These are phyloP conservation scores for Aspergillus alliaceus DNA, from an alignment of 2,329 filamentous ascomycete species.

Conservation along the genomic window DNA sequence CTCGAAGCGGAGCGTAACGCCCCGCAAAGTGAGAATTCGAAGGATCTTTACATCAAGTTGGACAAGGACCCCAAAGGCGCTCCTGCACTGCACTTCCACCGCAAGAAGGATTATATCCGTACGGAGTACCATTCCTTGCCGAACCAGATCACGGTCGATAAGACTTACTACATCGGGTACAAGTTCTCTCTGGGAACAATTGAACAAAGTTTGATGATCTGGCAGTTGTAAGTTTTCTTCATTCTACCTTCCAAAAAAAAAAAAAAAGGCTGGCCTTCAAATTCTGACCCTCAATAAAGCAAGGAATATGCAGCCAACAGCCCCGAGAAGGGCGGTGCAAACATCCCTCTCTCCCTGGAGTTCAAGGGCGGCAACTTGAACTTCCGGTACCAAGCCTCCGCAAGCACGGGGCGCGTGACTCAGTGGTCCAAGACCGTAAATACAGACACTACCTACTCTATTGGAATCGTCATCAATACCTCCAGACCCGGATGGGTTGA, in stretches of 20 bases:
- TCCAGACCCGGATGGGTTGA: not conserved
- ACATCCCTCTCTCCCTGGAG: slow-evolving; percentile 1
- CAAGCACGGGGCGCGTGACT: not conserved
- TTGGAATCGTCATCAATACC: slow-evolving; percentile 2
- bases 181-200: slow-evolving; percentile 9
- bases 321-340: slow-evolving; percentile 2
- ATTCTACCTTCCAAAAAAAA: too few species aligned
- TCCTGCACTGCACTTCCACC: slow-evolving; percentile 15
- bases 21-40: slow-evolving; percentile 3
- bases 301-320: slow-evolving; percentile 10
- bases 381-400: not conserved
- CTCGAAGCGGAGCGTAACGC: slow-evolving; percentile 10
- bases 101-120: slow-evolving; percentile 14
- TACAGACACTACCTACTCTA: not conserved
- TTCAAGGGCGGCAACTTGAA: not conserved
- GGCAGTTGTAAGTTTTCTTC: slow-evolving; percentile 10
- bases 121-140: slow-evolving; percentile 15
- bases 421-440: not conserved
- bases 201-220: slow-evolving; percentile 14
- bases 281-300: not conserved
- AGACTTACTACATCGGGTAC: slow-evolving; percentile 14
- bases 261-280: not conserved
- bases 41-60: slow-evolving; percentile 16
- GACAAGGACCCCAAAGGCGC: slow-evolving; percentile 13
- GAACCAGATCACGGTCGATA: slow-evolving; percentile 2